A percentile compares a stretch with the other conserved stretches of the same genome.
These are phyloP conservation scores for Athelia psychrophila DNA, from an alignment of 1,284 basidiomycete species.

Conservation along the genomic window DNA sequence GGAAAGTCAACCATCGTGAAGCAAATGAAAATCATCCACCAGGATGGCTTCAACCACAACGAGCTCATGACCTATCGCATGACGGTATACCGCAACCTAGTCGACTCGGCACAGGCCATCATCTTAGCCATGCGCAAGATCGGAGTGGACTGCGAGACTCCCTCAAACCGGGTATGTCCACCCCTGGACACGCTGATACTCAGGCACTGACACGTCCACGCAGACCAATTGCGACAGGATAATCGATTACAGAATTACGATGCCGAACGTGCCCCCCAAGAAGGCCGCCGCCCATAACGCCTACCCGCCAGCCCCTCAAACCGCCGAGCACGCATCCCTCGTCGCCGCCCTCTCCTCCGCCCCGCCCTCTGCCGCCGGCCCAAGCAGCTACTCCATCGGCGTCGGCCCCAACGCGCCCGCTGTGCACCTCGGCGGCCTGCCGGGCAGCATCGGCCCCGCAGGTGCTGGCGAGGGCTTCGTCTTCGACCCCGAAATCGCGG, in stretches of 20 bases:
- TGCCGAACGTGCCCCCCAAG: too few species aligned
- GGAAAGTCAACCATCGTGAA: slow-evolving; percentile 97
- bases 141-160: slow-evolving; percentile 78
- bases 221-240: slow-evolving; percentile 61
- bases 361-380: neutral
- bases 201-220: neutral
- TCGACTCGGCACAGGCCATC: slow-evolving; percentile 90
- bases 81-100: slow-evolving; percentile 82
- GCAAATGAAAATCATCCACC: slow-evolving; percentile 99
- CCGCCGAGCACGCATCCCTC: slow-evolving; percentile 23
- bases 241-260: slow-evolving; percentile 39
- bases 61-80: slow-evolving; percentile 82
- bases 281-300: slow-evolving; percentile 15
- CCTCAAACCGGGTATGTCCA: slow-evolving; percentile 65
- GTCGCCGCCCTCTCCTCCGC: neutral
- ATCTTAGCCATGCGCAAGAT: slow-evolving; percentile 90
- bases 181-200: neutral
- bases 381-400: neutral
- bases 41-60: slow-evolving; percentile 84
- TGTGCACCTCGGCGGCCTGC: slow-evolving; percentile 4
- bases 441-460: neutral
- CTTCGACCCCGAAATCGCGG: slow-evolving; percentile 67
- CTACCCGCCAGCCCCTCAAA: neutral
- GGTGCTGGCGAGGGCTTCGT: slow-evolving; percentile 32
- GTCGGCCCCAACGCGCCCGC: neutral